phyloP scores from a whole-genome alignment of 2,329 filamentous ascomycete genomes.

The Knufia fluminis region DNA sequence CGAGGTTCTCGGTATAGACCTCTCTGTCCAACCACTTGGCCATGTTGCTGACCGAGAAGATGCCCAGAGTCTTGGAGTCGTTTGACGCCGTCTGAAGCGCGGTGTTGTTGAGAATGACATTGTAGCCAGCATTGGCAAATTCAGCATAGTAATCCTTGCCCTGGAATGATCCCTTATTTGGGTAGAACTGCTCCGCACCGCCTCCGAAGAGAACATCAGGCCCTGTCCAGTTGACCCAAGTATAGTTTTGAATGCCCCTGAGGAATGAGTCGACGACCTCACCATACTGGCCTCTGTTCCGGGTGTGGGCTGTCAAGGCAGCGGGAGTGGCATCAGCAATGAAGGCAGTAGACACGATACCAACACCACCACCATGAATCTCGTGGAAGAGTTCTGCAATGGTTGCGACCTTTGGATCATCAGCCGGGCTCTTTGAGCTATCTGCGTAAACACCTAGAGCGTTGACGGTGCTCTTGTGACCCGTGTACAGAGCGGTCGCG shows the following conservation, averaged over 20 bases:
- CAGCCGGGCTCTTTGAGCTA: constrained; percentile 61
- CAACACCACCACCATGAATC: constrained; percentile 51
- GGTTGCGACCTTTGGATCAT: constrained; percentile 80
- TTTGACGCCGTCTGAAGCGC: constrained; percentile 51
- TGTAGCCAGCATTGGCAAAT: constrained; percentile 64
- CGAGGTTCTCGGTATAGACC: constrained; percentile 63
- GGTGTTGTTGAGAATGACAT: constrained; percentile 65
- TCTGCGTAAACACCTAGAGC: constrained; percentile 74
- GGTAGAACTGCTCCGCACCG: constrained; percentile 71
- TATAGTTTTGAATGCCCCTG: constrained; percentile 68
- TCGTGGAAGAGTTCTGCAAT: constrained; percentile 44
- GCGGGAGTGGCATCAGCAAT: constrained; percentile 75
- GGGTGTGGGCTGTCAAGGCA: constrained; percentile 63
- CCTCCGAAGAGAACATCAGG: constrained; percentile 77
- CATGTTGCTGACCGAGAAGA: constrained; percentile 67
- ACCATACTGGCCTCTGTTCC: constrained; percentile 59
- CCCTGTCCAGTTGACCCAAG: constrained; percentile 64
- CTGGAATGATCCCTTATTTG: constrained; percentile 54
- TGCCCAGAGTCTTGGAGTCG: constrained; percentile 58
- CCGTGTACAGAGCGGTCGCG: constrained; percentile 69
- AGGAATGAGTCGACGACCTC: constrained; percentile 67
- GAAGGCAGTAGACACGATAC: constrained; percentile 70
- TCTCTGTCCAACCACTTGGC: constrained; percentile 83
- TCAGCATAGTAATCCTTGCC: constrained; percentile 63
- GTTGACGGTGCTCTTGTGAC: constrained; percentile 77